phyloP scores from a whole-genome alignment of 1,139 yeast species.

The Taiozyma sp. region DNA sequence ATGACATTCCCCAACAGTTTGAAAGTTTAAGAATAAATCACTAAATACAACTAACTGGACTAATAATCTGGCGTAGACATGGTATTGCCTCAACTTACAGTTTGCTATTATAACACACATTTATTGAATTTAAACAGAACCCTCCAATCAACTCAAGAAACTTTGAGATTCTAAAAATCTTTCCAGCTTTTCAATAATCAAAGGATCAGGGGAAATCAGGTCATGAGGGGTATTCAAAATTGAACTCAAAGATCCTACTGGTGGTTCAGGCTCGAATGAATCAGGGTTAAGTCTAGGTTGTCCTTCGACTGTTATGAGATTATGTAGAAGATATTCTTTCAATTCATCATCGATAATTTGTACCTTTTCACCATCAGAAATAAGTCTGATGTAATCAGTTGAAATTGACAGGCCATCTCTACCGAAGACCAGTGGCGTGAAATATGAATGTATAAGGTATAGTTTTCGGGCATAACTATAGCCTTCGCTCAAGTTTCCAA shows the following conservation, averaged over 20 bases:
- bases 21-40: background rate
- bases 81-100: no score
- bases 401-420: background rate
- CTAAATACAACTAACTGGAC: background rate
- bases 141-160: background rate
- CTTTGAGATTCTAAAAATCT: background rate
- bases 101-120: background rate
- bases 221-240: background rate
- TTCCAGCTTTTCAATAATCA: background rate
- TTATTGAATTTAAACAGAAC: background rate
- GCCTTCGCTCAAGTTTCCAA: constrained; percentile 5
- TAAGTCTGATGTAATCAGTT: background rate
- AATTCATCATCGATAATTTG: background rate
- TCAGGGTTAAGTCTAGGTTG: background rate
- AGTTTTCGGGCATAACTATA: constrained; percentile 5
- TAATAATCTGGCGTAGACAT: background rate
- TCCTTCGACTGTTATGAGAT: background rate
- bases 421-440: background rate
- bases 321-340: background rate
- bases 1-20: constrained; percentile 9
- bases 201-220: background rate
- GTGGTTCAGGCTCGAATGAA: background rate
- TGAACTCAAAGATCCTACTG: background rate
- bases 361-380: background rate
- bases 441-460: constrained; percentile 6